Evolutionary conservation across 192 early-diverging fungal species (phyloP).

Genomic region (Gaertneriomyces semiglobifer): DNA sequence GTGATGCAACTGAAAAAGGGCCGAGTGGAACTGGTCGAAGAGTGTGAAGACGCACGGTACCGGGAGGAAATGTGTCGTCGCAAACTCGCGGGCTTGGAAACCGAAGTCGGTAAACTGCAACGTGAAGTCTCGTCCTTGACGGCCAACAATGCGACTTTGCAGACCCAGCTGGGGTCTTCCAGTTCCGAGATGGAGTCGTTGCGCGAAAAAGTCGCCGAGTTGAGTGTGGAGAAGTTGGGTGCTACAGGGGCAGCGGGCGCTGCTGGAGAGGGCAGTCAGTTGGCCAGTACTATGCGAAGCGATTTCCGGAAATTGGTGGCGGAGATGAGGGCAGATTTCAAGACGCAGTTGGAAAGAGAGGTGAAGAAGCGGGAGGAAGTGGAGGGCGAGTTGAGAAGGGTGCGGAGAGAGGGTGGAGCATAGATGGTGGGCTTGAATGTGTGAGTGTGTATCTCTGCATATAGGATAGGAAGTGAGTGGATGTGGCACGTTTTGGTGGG

Average conservation of each 20-base stretch:
- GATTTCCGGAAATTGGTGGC: constrained; percentile 40
- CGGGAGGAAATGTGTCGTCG: constrained; percentile 25
- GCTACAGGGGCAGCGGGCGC: constrained; percentile 6
- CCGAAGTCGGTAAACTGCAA: constrained; percentile 30
- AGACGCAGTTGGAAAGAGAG: constrained; percentile 16
- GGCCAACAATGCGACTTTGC: neutral
- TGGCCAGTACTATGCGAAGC: constrained; percentile 21
- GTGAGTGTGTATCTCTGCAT: neutral
- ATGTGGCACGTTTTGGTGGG: no score
- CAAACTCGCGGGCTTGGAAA: constrained; percentile 32
- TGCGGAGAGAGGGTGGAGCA: constrained; percentile 19
- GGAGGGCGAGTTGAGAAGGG: constrained; percentile 27
- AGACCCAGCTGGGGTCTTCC: constrained; percentile 2
- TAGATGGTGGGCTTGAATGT: neutral
- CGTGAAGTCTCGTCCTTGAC: neutral
- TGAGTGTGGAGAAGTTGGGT: constrained; percentile 29
- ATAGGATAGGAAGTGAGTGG: no score
- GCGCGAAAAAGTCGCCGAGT: constrained; percentile 28
- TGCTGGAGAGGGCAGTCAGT: neutral
- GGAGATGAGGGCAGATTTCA: constrained; percentile 22
- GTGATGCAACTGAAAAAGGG: constrained; percentile 42
- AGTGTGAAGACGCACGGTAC: constrained; percentile 42
- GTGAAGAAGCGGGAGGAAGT: neutral
- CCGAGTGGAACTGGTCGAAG: constrained; percentile 42
- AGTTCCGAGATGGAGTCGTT: constrained; percentile 21